Evolutionary conservation across 805 yeast species (phyloP).

Genomic region (Metschnikowia kofuensis): DNA sequence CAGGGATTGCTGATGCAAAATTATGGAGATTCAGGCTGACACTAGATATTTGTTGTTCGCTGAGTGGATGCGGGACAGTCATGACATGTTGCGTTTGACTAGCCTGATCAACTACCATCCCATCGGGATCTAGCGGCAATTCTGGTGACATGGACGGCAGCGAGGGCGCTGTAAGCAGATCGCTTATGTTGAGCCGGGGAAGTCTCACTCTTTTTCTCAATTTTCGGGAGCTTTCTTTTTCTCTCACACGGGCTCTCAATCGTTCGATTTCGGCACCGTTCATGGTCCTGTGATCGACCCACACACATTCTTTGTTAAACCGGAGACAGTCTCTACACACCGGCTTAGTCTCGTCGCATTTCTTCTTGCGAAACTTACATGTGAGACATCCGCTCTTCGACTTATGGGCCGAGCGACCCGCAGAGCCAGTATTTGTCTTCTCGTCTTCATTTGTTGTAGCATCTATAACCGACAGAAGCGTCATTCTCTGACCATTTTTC

Average conservation of each 20-base stretch:
- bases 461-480: background rate
- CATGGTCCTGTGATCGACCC: conserved; percentile 45
- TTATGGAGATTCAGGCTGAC: too few relatives aligned
- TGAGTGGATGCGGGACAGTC: background rate
- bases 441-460: too few relatives aligned
- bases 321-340: conserved; percentile 49
- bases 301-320: conserved; percentile 45
- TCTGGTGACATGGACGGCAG: conserved; percentile 5
- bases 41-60: background rate
- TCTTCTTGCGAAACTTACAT: conserved; percentile 62
- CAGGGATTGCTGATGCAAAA: too few relatives aligned
- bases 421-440: background rate
- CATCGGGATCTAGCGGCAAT: conserved; percentile 3
- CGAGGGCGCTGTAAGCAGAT: background rate
- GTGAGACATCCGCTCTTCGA: conserved; percentile 66
- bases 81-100: background rate
- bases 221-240: conserved; percentile 41
- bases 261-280: conserved; percentile 32
- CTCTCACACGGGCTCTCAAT: conserved; percentile 36
- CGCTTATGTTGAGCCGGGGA: background rate
- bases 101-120: background rate
- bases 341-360: conserved; percentile 52
- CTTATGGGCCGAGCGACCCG: conserved; percentile 10
- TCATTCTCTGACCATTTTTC: background rate
- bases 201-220: conserved; percentile 32